phyloP scores from a whole-genome alignment of 345 rosid species.

The Isatis tinctoria region DNA sequence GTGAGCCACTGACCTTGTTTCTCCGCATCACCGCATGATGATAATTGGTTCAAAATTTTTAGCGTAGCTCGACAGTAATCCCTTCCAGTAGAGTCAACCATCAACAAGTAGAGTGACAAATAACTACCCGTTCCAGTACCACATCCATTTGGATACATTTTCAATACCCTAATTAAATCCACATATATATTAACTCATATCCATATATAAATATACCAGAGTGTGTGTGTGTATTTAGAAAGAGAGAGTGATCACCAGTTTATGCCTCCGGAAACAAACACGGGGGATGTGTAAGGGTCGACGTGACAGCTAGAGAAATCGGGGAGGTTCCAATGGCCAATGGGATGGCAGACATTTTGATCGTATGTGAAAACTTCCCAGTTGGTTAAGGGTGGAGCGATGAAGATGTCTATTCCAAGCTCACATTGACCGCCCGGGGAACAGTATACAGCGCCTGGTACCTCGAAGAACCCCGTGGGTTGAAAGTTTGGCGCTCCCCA shows the following conservation, averaged over 20 bases:
- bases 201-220: not conserved
- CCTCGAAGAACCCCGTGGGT: not conserved
- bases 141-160: slow-evolving; percentile 19
- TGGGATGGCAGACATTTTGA: not conserved
- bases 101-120: slow-evolving; percentile 17
- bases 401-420: slow-evolving; percentile 12
- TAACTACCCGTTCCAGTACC: slow-evolving; percentile 2
- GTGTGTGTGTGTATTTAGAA: not conserved
- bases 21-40: not conserved
- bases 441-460: not conserved
- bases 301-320: not conserved
- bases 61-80: slow-evolving; percentile 12
- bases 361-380: not conserved
- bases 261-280: slow-evolving; percentile 4
- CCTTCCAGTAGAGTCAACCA: not conserved
- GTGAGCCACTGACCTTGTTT: slow-evolving; percentile 10
- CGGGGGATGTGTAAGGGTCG: not conserved
- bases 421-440: not conserved
- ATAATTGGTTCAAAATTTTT: slow-evolving; percentile 7
- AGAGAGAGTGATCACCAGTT: slow-evolving; percentile 10
- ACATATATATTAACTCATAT: not conserved
- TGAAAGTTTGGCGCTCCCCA: not conserved
- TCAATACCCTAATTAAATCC: not conserved
- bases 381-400: slow-evolving; percentile 1
- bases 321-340: not conserved